Base-by-base conservation (phyloP, 2,329 filamentous ascomycete species). In the Curvularia spicifera region DNA sequence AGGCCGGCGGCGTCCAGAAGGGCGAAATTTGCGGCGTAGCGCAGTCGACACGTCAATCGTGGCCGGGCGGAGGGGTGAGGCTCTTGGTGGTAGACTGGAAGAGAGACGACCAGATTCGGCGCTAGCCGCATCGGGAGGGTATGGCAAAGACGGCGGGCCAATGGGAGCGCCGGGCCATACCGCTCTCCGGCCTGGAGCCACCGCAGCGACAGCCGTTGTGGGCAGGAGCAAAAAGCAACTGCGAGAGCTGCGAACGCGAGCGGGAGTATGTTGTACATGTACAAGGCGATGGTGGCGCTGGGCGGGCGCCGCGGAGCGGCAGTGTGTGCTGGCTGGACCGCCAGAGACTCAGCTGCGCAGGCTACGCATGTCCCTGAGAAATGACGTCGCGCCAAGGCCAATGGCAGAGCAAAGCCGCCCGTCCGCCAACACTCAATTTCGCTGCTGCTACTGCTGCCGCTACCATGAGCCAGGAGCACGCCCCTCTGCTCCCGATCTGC, bases 371-470 rank as follows among this genome's bases (percentile, higher is more conserved):
- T 58, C 51, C 51, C 56, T 58, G 56, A 42, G 10, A 10, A 31
- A 58, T 58, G 56, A 58, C 56, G 56, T 58, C 56, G 56, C 15
- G 56, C 56, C 56, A 55, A 55, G 56, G 10, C 29, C 26, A 33
- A 47, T 20, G 37, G 48, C 48, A 49, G 46, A 46, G 40, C 37
- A 44, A 45, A 35, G 47, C 50, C 39, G 22, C 22, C 22, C 22
- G 22, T 24, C 22, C 22, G 55, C 55, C 51, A 54, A 54, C 55
- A 55, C 31, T 58, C 56, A 58, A 58, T 58, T 58, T 58, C 56
- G 56, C 51, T 40, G 45, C 43, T 22, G 56, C 44, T 39, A 49
- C 54, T 43, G 28, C 28, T 29, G 9, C 28, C 7, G 28, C 28
- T 24, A 4, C 22, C 22, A 24, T 24, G 22, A 24, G 22, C 22